These are phyloP conservation scores for Trichoderma breve DNA, from an alignment of 2,329 filamentous ascomycete species.

Conservation along the genomic window DNA sequence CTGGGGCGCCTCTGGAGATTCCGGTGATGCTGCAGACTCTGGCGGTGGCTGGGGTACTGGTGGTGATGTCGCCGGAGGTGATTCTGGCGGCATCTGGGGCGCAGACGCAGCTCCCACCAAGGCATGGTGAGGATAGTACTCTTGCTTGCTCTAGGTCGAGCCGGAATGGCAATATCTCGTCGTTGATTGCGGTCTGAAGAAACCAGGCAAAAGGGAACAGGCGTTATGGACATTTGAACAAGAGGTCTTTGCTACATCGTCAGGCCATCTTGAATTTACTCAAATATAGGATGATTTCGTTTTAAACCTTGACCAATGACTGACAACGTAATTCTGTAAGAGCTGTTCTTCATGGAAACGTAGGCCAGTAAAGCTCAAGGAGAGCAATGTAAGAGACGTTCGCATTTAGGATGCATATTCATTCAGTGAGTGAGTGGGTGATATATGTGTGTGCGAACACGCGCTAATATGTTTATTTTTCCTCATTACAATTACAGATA, in stretches of 20 bases:
- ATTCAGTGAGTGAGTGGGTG: neutral
- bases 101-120: neutral
- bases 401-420: neutral
- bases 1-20: conserved; percentile 18
- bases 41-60: conserved; percentile 19
- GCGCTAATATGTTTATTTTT: neutral
- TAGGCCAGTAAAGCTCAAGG: neutral
- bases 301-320: neutral
- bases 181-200: neutral
- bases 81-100: conserved; percentile 15
- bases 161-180: neutral
- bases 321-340: neutral
- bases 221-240: neutral
- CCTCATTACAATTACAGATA: neutral
- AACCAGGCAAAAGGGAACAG: neutral
- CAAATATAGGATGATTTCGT: neutral
- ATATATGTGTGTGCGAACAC: neutral
- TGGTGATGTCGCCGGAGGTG: neutral
- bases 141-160: neutral
- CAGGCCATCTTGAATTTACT: neutral
- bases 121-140: neutral
- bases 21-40: neutral
- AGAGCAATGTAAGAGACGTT: neutral
- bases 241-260: neutral
- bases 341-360: neutral